phyloP scores from a whole-genome alignment of 352 stramenopile genomes.

The Blastocystis sp. region DNA sequence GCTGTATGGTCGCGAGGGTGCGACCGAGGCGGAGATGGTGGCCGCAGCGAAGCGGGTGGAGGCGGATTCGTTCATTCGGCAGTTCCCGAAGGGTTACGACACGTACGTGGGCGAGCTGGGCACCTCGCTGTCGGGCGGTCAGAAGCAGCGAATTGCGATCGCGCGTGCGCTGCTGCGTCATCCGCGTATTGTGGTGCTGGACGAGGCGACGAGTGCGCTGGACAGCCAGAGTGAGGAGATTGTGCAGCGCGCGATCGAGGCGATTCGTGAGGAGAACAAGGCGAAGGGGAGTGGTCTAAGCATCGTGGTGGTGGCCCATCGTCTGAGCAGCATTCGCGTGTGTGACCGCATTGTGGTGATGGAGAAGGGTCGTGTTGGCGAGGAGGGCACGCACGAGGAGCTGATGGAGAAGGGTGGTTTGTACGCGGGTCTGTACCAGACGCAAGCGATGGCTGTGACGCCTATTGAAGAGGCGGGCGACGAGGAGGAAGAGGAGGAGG shows the following conservation, averaged over 20 bases:
- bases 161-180: slow-evolving; percentile 77
- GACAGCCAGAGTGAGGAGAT: slow-evolving; percentile 83
- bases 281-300: not conserved
- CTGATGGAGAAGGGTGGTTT: slow-evolving; percentile 78
- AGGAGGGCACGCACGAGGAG: slow-evolving; percentile 86
- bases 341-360: slow-evolving; percentile 89
- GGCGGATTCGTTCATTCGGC: slow-evolving; percentile 84
- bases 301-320: slow-evolving; percentile 72
- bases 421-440: slow-evolving; percentile 77
- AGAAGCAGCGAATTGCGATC: slow-evolving; percentile 86
- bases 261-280: slow-evolving; percentile 69
- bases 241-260: slow-evolving; percentile 78
- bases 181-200: slow-evolving; percentile 79
- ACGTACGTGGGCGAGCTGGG: slow-evolving; percentile 78
- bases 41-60: slow-evolving; percentile 80
- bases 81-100: slow-evolving; percentile 79
- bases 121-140: slow-evolving; percentile 79
- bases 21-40: slow-evolving; percentile 78
- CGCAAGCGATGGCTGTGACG: not conserved
- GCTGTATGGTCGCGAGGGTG: slow-evolving; percentile 76
- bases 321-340: slow-evolving; percentile 83
- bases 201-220: slow-evolving; percentile 79
- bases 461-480: not conserved
- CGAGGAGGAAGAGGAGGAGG: not conserved
- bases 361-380: slow-evolving; percentile 81